phyloP scores from a whole-genome alignment of 1,284 basidiomycete species.

The Marasmius fiardii region DNA sequence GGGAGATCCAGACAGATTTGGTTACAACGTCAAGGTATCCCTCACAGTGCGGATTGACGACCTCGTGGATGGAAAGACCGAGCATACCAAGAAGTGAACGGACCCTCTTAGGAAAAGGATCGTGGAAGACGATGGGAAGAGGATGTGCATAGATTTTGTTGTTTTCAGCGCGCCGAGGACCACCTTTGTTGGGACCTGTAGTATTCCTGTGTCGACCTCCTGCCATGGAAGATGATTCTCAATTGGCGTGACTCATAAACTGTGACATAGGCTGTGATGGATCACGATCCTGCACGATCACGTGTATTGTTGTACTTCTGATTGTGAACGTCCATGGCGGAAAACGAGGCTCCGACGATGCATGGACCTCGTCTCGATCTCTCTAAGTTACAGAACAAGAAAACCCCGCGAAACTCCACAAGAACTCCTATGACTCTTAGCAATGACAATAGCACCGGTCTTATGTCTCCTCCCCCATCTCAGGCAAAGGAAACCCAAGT shows the following conservation, averaged over 20 bases:
- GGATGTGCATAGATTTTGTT: constrained; percentile 65
- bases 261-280: too few relatives aligned
- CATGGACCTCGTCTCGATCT: background rate
- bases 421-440: background rate
- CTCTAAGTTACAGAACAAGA: background rate
- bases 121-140: constrained; percentile 56
- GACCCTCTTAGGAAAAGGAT: constrained; percentile 33
- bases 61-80: constrained; percentile 41
- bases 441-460: constrained; percentile 1
- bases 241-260: too few relatives aligned
- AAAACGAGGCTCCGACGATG: background rate
- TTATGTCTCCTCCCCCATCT: constrained; percentile 14
- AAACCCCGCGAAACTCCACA: background rate
- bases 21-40: constrained; percentile 72
- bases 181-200: constrained; percentile 43
- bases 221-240: too few relatives aligned
- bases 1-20: constrained; percentile 77
- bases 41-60: constrained; percentile 49
- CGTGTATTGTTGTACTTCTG: background rate
- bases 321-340: background rate
- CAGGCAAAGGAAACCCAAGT: constrained; percentile 1
- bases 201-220: constrained; percentile 5
- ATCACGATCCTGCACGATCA: too few relatives aligned
- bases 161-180: constrained; percentile 54
- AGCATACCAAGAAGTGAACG: constrained; percentile 50